Base-by-base conservation (phyloP, 1,139 yeast genomes). In the Blastobotrys proliferans region DNA sequence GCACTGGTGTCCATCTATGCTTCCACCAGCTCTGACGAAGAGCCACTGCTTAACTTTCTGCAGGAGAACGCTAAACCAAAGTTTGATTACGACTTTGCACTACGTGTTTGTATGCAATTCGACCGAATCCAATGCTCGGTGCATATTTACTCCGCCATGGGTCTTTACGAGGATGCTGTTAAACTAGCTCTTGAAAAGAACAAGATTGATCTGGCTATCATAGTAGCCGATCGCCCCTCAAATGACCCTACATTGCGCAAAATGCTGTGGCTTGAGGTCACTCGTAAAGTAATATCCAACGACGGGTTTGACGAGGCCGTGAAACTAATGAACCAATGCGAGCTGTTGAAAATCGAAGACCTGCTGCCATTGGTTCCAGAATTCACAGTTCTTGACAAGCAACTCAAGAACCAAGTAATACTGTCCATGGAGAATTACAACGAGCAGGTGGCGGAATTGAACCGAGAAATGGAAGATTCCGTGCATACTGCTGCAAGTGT, bases 361-460 rank as follows among this genome's bases (percentile, higher is more conserved):
- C 61, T 94, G 29, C 63, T 94, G 38, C 95, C 95, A 1, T 66
- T 87, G 26, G 82, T 90, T 54, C 95, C 97, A 0, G 92, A 87
- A 53, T 77, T 84, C 43, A 76, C 86, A 0, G 79, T 84, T 38
- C 81, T 92, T 40, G 94, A 87, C 53, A 80, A 84, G 47, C 35
- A 41, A 16, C 77, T 92, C 60, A 87, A 87, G 55, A 84, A 83
- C 40, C 95, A 88, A 54, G 77, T 94, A 29, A 86, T 92, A 24
- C 69, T 73, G 32, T 83, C 94, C 4, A 69, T 92, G 52, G 90
- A 87, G 56, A 73, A 72, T 32, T 83, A 87, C 58, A 87, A 88
- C 43, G 63, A 70, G 29, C 73, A 74, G 34, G 83, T 92, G 62
- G 68, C 66, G 43, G 76, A 76, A 43, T 67, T 90, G 27, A 78